Percentiles rank a stretch among this genome's conserved stretches.
Evolutionary conservation across 768 basidiomycete species (phyloP).

Genomic region (Hygrocybe coccinea): DNA sequence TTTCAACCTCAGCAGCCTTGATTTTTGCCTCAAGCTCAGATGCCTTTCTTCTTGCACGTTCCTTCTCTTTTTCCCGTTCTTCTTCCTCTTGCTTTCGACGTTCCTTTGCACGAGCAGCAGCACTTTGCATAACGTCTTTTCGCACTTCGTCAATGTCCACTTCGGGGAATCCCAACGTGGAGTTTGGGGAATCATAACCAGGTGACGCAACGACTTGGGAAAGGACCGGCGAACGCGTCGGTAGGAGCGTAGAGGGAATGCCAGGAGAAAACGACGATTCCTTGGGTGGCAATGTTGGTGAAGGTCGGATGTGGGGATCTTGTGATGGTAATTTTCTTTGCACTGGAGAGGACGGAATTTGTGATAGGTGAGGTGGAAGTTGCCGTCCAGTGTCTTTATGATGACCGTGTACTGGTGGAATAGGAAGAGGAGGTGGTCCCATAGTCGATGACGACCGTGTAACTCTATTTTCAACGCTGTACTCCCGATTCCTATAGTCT

Average conservation of each 20-base stretch:
- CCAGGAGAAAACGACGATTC: background rate
- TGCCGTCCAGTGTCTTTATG: slow-evolving; percentile 45
- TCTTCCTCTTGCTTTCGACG: slow-evolving; percentile 80
- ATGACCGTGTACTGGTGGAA: slow-evolving; percentile 30
- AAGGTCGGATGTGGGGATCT: slow-evolving; percentile 22
- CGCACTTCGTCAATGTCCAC: slow-evolving; percentile 60
- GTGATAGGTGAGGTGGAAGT: slow-evolving; percentile 54
- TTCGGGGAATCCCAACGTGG: slow-evolving; percentile 32
- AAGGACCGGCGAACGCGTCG: slow-evolving; percentile 42
- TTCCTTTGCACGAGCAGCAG: slow-evolving; percentile 78
- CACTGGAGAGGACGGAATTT: slow-evolving; percentile 28
- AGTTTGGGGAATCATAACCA: slow-evolving; percentile 21
- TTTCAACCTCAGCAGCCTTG: slow-evolving; percentile 41
- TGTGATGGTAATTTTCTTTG: slow-evolving; percentile 39
- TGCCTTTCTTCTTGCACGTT: slow-evolving; percentile 77
- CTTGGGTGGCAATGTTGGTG: background rate
- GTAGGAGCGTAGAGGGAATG: slow-evolving; percentile 22
- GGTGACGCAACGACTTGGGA: slow-evolving; percentile 44
- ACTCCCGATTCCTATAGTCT: slow-evolving; percentile 29
- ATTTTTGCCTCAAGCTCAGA: slow-evolving; percentile 68
- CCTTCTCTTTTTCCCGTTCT: slow-evolving; percentile 72
- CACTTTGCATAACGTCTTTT: slow-evolving; percentile 76
- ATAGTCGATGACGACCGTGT: slow-evolving; percentile 39
- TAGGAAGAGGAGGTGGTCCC: slow-evolving; percentile 51
- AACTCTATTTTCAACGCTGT: slow-evolving; percentile 27